Base-by-base conservation (phyloP, 345 rosid species). In the Pistacia integerrima region DNA sequence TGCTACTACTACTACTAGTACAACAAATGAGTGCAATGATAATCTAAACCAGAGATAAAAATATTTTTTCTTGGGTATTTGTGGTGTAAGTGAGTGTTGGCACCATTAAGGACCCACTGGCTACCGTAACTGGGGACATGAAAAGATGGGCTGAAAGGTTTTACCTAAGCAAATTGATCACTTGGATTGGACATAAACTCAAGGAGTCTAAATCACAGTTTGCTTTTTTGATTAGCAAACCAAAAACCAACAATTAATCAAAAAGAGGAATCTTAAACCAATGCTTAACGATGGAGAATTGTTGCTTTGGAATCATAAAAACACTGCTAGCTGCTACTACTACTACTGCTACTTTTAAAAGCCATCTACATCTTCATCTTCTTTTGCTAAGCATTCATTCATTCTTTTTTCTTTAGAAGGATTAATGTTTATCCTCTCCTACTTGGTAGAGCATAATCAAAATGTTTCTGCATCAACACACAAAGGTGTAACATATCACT, bases 131-230 rank as follows among this genome's bases (percentile, higher is more conserved):
- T 65, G 75, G 82, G 20, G 88, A 86, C 94, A 87, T 66, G 86
- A 87, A 83, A 77, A 78, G 84, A 87, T 87, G 92, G 89, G 88
- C 83, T 88, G 73, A 88, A 86, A 83, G 85, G 78, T 78, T 76
- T 81, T 76, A 79, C 80, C 85, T 84, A 84, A 78, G 77, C 84
- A 82, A 74, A 75, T 69, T 71, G 66, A 74, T 76, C 70, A 55
- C 61, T 65, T 25, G 71, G 82, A 84, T 83, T 81, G 69, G 87
- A 81, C 84, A 79, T 75, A 30, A 76, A 80, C 87, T 76, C 80
- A 74, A 65, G 18, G 52, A 16, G 71, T 77, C 74, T 66, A 35
- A 61, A 58, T 74, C 64, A 76, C 70, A 63, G 8, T 9, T 74
- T 64, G 52, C 55, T 30, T 30, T 58, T 57, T 55, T 60, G 57